Evolutionary conservation across 2,329 filamentous ascomycete species (phyloP).

Genomic region (Didymella pomorum): DNA sequence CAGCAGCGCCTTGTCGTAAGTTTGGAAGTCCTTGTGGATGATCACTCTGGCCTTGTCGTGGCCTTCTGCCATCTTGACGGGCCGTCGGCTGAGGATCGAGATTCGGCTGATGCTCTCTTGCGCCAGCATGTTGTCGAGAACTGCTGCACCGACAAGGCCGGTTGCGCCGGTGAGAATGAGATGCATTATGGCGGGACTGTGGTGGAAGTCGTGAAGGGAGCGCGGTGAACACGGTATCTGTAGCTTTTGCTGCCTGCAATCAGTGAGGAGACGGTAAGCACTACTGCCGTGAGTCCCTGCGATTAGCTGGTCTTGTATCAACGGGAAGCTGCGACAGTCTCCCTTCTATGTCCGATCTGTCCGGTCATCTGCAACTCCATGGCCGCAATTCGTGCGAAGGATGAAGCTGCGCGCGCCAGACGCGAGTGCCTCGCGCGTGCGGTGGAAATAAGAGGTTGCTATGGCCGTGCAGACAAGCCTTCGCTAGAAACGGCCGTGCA

Average conservation of each 20-base stretch:
- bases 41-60: conserved; percentile 71
- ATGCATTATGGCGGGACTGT: conserved; percentile 43
- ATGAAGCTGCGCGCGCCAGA: neutral
- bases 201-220: neutral
- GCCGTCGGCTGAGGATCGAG: conserved; percentile 71
- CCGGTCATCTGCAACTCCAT: neutral
- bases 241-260: conserved; percentile 1
- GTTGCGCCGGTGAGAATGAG: conserved; percentile 57
- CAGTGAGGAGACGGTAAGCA: conserved; percentile 12
- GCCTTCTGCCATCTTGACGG: conserved; percentile 68
- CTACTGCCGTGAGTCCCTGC: neutral
- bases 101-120: conserved; percentile 66
- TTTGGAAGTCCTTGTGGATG: conserved; percentile 71
- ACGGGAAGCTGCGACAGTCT: neutral
- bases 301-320: neutral
- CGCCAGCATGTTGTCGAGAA: conserved; percentile 50
- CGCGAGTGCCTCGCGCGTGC: neutral
- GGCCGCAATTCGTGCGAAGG: conserved; percentile 11
- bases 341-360: neutral
- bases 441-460: conserved; percentile 7
- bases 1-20: conserved; percentile 67
- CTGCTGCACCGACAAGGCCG: conserved; percentile 52
- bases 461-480: conserved; percentile 13
- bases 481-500: conserved; percentile 11
- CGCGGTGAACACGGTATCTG: neutral